Percentiles rank a stretch among this genome's conserved stretches.
phyloP scores from a whole-genome alignment of 1,139 yeast genomes.

The Pichia sp. region DNA sequence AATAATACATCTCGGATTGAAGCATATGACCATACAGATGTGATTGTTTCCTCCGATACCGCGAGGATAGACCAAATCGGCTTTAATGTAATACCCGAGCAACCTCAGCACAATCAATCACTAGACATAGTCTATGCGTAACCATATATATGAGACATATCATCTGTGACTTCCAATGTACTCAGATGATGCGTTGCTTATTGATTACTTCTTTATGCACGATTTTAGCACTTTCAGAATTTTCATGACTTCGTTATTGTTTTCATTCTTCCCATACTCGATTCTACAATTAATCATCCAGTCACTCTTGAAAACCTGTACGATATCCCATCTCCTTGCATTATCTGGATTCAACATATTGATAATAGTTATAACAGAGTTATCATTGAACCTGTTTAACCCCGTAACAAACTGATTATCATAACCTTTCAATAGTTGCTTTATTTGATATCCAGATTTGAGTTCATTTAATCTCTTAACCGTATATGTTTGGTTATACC shows the following conservation, averaged over 20 bases:
- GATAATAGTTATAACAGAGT: slow-evolving; percentile 11
- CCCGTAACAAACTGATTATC: not conserved
- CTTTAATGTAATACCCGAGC: not conserved
- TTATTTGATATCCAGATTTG: slow-evolving; percentile 10
- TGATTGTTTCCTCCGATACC: not conserved
- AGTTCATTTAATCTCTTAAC: slow-evolving; percentile 5
- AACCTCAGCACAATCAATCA: not conserved
- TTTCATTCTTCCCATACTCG: slow-evolving; percentile 17
- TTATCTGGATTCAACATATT: slow-evolving; percentile 24
- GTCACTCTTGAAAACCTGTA: slow-evolving; percentile 16
- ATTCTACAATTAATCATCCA: slow-evolving; percentile 24
- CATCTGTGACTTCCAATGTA: not conserved
- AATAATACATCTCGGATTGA: too few relatives aligned
- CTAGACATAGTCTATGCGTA: not conserved
- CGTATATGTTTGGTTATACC: slow-evolving; percentile 22
- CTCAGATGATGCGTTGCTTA: not conserved
- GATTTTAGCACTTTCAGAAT: slow-evolving; percentile 4
- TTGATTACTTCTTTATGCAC: not conserved
- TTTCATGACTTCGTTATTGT: slow-evolving; percentile 14
- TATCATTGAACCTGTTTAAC: slow-evolving; percentile 10
- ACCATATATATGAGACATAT: not conserved
- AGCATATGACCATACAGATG: too few relatives aligned
- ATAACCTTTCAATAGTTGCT: not conserved
- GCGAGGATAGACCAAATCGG: not conserved
- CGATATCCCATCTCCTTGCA: slow-evolving; percentile 13